phyloP scores from a whole-genome alignment of 2,329 filamentous ascomycete species.

The Fusarium odoratissimum region DNA sequence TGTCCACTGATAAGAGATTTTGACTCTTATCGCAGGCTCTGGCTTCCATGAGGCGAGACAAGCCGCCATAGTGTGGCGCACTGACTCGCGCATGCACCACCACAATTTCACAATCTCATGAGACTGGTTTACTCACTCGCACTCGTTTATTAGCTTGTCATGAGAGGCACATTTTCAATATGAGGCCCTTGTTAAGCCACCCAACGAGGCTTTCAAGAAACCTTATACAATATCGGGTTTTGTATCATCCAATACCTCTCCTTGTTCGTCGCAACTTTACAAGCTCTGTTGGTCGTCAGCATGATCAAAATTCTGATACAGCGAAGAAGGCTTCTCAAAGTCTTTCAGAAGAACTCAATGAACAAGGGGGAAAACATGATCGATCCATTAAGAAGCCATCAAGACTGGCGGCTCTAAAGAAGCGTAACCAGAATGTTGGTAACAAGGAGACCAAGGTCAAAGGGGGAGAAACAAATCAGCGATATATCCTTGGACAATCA shows the following conservation, averaged over 20 bases:
- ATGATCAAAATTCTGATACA: constrained; percentile 14
- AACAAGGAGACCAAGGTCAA: not conserved
- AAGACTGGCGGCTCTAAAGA: constrained; percentile 42
- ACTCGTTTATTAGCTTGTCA: constrained; percentile 26
- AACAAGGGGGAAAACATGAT: not conserved
- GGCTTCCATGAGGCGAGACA: not conserved
- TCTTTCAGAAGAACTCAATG: not conserved
- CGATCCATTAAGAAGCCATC: constrained; percentile 19
- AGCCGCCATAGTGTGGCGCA: constrained; percentile 32
- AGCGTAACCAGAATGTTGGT: constrained; percentile 10
- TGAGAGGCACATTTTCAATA: constrained; percentile 34
- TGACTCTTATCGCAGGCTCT: constrained; percentile 21
- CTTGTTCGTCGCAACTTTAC: constrained; percentile 24
- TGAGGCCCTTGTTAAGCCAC: constrained; percentile 35
- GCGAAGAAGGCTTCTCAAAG: not conserved
- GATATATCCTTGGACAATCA: constrained; percentile 54
- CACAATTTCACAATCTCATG: constrained; percentile 28
- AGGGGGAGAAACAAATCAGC: constrained; percentile 21
- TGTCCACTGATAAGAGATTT: constrained; percentile 30
- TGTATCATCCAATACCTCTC: not conserved
- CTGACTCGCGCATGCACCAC: constrained; percentile 14
- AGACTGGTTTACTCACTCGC: constrained; percentile 23
- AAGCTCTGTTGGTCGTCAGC: constrained; percentile 13
- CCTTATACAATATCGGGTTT: not conserved
- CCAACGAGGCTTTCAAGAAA: constrained; percentile 23